These are phyloP conservation scores for Murraya koenigii DNA, from an alignment of 345 rosid species.

Conservation along the genomic window DNA sequence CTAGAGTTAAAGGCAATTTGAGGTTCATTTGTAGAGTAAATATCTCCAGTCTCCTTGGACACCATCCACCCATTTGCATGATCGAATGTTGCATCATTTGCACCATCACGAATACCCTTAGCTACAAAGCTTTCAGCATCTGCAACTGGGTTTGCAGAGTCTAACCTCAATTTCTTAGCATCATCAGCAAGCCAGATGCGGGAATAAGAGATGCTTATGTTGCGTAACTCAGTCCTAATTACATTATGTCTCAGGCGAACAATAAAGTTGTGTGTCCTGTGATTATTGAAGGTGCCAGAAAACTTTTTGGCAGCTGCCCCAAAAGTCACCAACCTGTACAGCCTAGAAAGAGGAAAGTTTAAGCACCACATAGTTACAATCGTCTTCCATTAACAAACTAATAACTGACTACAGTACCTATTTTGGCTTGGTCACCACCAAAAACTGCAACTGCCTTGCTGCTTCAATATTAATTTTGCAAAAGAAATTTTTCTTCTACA, in stretches of 20 bases:
- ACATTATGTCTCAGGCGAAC: constrained; percentile 81
- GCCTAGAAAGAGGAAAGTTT: too few species aligned
- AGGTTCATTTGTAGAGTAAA: constrained; percentile 88
- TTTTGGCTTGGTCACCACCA: too few species aligned
- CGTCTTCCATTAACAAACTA: too few species aligned
- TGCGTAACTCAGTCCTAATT: constrained; percentile 75
- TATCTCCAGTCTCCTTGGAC: constrained; percentile 84
- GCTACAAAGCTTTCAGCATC: constrained; percentile 85
- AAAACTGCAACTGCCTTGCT: too few species aligned
- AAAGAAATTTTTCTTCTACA: too few species aligned
- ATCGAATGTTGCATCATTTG: constrained; percentile 80
- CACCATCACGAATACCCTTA: constrained; percentile 85
- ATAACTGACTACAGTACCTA: too few species aligned
- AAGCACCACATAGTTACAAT: too few species aligned
- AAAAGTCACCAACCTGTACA: constrained; percentile 61
- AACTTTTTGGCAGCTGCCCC: constrained; percentile 68
- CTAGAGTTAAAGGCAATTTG: constrained; percentile 84
- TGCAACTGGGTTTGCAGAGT: constrained; percentile 61
- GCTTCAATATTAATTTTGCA: too few species aligned
- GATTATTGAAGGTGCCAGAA: constrained; percentile 50
- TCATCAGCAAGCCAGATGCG: constrained; percentile 65
- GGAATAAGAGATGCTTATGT: constrained; percentile 76
- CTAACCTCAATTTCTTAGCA: constrained; percentile 56
- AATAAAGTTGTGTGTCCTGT: constrained; percentile 66
- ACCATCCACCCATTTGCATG: constrained; percentile 70